Evolutionary conservation across 306 rosid genomes (phyloP).

Genomic region (Castanea crenata): DNA sequence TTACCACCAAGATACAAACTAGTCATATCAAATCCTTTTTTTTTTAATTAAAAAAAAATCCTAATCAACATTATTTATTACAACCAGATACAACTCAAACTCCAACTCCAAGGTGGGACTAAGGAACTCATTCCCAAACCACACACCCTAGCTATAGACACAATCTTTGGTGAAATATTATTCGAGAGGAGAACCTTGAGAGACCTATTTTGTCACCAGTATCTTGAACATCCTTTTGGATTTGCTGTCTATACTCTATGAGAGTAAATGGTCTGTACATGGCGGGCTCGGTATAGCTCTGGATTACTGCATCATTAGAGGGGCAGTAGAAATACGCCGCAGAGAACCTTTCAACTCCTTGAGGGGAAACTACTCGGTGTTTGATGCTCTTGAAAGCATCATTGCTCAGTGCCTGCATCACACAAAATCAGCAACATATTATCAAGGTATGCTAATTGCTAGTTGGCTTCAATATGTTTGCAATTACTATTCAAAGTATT

Average conservation of each 20-base stretch:
- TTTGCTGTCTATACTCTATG: constrained; percentile 47
- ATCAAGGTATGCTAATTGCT: background rate
- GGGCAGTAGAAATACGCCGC: constrained; percentile 75
- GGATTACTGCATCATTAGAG: constrained; percentile 40
- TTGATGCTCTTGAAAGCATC: constrained; percentile 59
- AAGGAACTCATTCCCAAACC: no score
- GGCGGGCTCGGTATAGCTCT: constrained; percentile 32
- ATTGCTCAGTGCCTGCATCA: constrained; percentile 70
- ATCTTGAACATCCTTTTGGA: constrained; percentile 48
- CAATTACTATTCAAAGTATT: background rate
- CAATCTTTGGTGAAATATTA: no score
- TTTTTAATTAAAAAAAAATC: no score
- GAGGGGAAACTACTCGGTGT: constrained; percentile 50
- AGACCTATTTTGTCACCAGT: constrained; percentile 77
- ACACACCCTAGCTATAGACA: no score
- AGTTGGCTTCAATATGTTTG: background rate
- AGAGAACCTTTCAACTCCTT: constrained; percentile 54
- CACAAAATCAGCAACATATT: no score
- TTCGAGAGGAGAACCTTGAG: constrained; percentile 43
- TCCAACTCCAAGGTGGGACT: no score
- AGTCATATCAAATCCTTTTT: no score
- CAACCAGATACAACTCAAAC: no score
- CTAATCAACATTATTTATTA: no score
- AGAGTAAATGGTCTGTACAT: constrained; percentile 55
- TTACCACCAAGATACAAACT: no score